Evolutionary conservation across 371 early-diverging fungal species (phyloP).

Genomic region (Parasitella parasitica): DNA sequence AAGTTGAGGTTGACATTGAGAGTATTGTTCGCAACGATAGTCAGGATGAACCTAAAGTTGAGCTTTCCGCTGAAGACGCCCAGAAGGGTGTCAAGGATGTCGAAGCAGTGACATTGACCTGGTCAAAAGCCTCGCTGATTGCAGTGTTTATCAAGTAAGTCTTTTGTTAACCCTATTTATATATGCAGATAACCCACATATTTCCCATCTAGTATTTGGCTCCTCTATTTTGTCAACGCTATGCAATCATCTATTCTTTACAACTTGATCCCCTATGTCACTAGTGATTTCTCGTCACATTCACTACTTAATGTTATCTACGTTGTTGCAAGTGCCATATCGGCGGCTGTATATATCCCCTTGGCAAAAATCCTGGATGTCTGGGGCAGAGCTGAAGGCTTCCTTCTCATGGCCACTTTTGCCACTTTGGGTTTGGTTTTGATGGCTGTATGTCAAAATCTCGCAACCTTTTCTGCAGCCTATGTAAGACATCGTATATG

Average conservation of each 20-base stretch:
- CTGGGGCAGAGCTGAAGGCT: slow-evolving; percentile 19
- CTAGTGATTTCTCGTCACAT: slow-evolving; percentile 13
- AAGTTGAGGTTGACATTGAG: slow-evolving; percentile 11
- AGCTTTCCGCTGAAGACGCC: not conserved
- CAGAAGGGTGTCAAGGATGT: slow-evolving; percentile 9
- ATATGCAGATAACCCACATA: not conserved
- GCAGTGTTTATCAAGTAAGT: slow-evolving; percentile 9
- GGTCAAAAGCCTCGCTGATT: slow-evolving; percentile 11
- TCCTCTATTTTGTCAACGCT: slow-evolving; percentile 10
- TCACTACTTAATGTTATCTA: slow-evolving; percentile 12
- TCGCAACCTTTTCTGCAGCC: slow-evolving; percentile 18
- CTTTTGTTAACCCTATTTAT: not conserved
- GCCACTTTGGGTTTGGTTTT: slow-evolving; percentile 17
- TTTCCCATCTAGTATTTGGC: slow-evolving; percentile 10
- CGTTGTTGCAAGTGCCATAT: slow-evolving; percentile 15
- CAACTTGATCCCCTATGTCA: slow-evolving; percentile 17
- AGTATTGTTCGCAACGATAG: not conserved
- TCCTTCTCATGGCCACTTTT: slow-evolving; percentile 10
- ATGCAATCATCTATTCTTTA: slow-evolving; percentile 6
- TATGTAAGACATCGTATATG: slow-evolving; percentile 7
- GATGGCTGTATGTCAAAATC: slow-evolving; percentile 19
- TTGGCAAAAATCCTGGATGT: slow-evolving; percentile 11
- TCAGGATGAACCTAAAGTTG: not conserved
- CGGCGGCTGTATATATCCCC: slow-evolving; percentile 12
- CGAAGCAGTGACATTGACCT: slow-evolving; percentile 4